Evolutionary conservation across 2,329 filamentous ascomycete species (phyloP), one percentile per base, ranked within the genome.

Genomic region (Fusarium nanum): DNA sequence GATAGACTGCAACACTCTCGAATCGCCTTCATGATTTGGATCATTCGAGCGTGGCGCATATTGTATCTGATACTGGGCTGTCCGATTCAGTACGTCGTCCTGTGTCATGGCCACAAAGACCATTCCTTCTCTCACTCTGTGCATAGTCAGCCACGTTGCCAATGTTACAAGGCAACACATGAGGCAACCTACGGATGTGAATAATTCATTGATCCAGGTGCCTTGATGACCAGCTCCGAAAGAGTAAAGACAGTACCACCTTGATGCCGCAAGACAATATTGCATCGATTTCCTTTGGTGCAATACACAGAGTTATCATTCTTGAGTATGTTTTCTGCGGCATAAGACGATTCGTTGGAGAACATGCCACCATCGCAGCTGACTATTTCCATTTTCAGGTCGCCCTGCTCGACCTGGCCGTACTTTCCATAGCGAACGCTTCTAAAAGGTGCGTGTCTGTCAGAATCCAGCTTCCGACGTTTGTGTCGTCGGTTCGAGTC

Each of bases 221-320:
- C 93, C 78, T 93, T 94, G 79, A 98, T 97, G 68, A 97, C 86
- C 52, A 98, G 82, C 81, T 95, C 95, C 73, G 93, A 92, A 58
- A 98, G 81, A 57, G 88, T 92, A 75, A 98, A 98, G 1, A 92
- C 88, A 3, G 92, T 91, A 40, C 89, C 89, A 46, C 92, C 93
- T 70, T 92, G 89, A 78, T 98, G 95, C 62, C 89, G 88, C 60
- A 98, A 81, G 14, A 98, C 85, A 73, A 98, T 89, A 76, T 97
- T 97, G 82, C 94, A 98, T 61, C 90, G 88, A 66, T 92, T 92
- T n/a, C 89, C 90, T 78, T 95, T 93, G 40, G 94, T 97, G 80
- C 94, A 97, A 77, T 98, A 98, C 4, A 97, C 93, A 13, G 91
- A 92, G 61, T 86, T 85, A 79, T 98, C 93, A 77, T 94, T 90